Conservation (phyloP, 179 eudicot genomes). For the Beta lomatogona region DNA sequence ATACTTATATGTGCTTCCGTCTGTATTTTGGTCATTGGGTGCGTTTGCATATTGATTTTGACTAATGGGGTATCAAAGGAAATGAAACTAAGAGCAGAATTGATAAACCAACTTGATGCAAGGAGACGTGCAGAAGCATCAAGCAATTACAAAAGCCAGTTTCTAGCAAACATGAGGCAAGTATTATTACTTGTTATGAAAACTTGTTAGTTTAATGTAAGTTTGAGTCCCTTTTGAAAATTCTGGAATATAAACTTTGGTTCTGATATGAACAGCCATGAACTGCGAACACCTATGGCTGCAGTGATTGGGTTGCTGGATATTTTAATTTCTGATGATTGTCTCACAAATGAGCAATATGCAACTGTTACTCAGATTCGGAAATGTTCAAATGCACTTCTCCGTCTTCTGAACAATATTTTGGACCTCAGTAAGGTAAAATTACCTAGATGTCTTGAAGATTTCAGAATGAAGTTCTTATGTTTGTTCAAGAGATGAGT, state of each 20-base stretch:
- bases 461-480: neutral
- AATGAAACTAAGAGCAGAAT: constrained; percentile 93
- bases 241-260: constrained; percentile 15
- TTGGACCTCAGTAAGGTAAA: constrained; percentile 95
- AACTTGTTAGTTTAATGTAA: neutral
- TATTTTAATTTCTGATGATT: constrained; percentile 80
- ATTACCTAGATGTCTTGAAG: neutral
- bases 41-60: constrained; percentile 81
- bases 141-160: constrained; percentile 97
- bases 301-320: constrained; percentile 97
- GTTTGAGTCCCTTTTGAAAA: too few relatives aligned
- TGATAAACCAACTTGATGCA: constrained; percentile 92
- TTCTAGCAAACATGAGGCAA: constrained; percentile 97
- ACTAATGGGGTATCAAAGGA: constrained; percentile 99
- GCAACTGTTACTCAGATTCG: constrained; percentile 84
- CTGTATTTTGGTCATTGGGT: constrained; percentile 79
- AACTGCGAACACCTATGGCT: constrained; percentile 98
- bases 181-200: constrained; percentile 18
- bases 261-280: constrained; percentile 65
- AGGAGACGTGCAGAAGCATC: constrained; percentile 98
- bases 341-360: constrained; percentile 84
- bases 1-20: constrained; percentile 83
- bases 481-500: neutral
- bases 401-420: constrained; percentile 93
- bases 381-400: constrained; percentile 89